Base-by-base conservation (phyloP, 1,139 yeast species). In the Protomyces pachydermus region DNA sequence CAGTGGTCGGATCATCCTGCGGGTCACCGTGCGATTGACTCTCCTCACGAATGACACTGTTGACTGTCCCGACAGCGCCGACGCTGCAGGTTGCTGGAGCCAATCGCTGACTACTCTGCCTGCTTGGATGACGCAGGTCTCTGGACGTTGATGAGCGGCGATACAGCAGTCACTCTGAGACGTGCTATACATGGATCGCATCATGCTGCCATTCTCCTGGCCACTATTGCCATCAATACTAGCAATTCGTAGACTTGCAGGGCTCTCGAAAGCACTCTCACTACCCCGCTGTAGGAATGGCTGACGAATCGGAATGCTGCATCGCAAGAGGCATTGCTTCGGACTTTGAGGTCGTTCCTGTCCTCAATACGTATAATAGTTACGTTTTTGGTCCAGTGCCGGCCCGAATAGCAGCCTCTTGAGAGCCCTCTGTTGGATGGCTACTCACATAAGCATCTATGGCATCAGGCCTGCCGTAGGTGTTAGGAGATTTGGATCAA, bases 11-110 rank as follows among this genome's bases (percentile, higher is more conserved):
- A 14, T 50, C 45, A 10, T 50, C 45, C 6, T 37, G 25, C 18
- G 38, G 12, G 6, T 35, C 52, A 32, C 16, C 37, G 10, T 54
- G 45, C 18, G 28, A 23, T 12, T 35, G 34, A 10, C 52, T 52
- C 54, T 72, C 74, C 60, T 74, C 76, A 1, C 72, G 70, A 42
- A 72, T 72, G 35, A 73, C 69, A 3, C 73, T 67, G 35, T 69
- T 71, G 65, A 74, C 65, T 4, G 74, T 74, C 2, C 74, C 73
- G 1, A 75, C 71, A 56, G 74, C 73, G 6, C 77, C 77, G 50
- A 74, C 52, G 6, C 52, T 42, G 23, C 48, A 42, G 4, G 23
- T 18, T 4, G 48, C 23, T 10, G 38, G 60, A 35, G 8, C 42
- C 16, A 37, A n/a, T n/a, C 9, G 42, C 42, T 14, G 42, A 37